These are phyloP conservation scores for Neophaeococcomyces mojaviensis DNA, from an alignment of 2,329 filamentous ascomycete species.

Conservation along the genomic window DNA sequence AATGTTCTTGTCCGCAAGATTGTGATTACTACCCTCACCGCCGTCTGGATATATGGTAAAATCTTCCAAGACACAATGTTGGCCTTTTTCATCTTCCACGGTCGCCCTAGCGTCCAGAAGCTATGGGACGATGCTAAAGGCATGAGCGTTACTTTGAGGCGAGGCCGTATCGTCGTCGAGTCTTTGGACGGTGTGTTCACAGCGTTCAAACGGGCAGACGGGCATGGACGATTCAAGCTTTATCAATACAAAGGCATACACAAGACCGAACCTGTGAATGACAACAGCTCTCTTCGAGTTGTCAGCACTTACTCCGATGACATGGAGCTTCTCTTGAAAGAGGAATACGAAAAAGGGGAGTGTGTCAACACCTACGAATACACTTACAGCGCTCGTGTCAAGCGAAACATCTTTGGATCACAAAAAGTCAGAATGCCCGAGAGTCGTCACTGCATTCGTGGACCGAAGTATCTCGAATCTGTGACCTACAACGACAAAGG, in stretches of 20 bases:
- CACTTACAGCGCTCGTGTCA: too few relatives aligned
- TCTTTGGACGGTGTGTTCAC: slow-evolving; percentile 43
- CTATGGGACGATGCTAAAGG: slow-evolving; percentile 45
- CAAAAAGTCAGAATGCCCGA: slow-evolving; percentile 39
- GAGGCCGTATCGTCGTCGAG: slow-evolving; percentile 41
- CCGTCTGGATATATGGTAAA: slow-evolving; percentile 44
- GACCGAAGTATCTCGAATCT: slow-evolving; percentile 38
- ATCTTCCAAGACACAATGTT: slow-evolving; percentile 37
- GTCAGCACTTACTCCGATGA: slow-evolving; percentile 43
- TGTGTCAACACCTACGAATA: slow-evolving; percentile 44
- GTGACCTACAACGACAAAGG: slow-evolving; percentile 48
- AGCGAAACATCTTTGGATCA: too few relatives aligned
- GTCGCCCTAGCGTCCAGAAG: slow-evolving; percentile 40
- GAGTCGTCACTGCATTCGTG: slow-evolving; percentile 40
- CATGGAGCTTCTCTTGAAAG: slow-evolving; percentile 37
- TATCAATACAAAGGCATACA: slow-evolving; percentile 34
- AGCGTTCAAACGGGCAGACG: slow-evolving; percentile 39
- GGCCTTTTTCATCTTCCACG: slow-evolving; percentile 43
- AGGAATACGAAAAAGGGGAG: slow-evolving; percentile 40
- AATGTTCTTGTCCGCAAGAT: slow-evolving; percentile 31
- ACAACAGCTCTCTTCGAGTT: slow-evolving; percentile 34
- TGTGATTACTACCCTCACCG: slow-evolving; percentile 35
- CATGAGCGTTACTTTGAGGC: slow-evolving; percentile 41
- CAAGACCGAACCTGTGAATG: slow-evolving; percentile 39
- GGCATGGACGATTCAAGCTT: slow-evolving; percentile 34